Evolutionary conservation across 768 basidiomycete species (phyloP), one percentile per base, ranked within the genome.

Genomic region (Trametes gibbosa): DNA sequence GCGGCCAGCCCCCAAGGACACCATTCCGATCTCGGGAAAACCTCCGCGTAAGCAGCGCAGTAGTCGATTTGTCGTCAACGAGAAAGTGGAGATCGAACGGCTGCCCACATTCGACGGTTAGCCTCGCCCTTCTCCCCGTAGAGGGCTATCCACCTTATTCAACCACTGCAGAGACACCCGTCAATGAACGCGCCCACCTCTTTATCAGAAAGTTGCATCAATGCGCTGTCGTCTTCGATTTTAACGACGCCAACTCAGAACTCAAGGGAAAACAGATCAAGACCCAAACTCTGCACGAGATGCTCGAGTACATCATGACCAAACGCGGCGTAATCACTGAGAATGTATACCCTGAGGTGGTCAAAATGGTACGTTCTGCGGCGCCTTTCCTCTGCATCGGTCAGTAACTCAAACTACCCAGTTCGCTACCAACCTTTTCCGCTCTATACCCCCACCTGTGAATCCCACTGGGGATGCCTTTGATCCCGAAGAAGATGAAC

Each of bases 401-500:
- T 37, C 39, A 37, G n/a, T 47, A 14, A 45, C 48, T 54, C 62
- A 59, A 39, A 64, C 27, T 32, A 16, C 56, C 14, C 72, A 98
- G 96, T 99, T 98, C 80, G 90, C 92, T 50, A 87, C 89, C 71
- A 99, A 99, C 77, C 89, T 99, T 66, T 99, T 99, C 81, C 92
- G 97, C 63, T 95, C 97, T 70, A 98, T 99, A 84, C 97, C 97
- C 76, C 97, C 97, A 68, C 97, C 95, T 43, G 96, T 98, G 58
- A 99, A 99, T 69, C 97, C 97, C 5, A 91, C 87, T 13, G 97
- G 97, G 53, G 97, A 99, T 73, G 97, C 96, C 1, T 99, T 97
- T 71, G 97, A 99, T 72, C 97, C 97, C 21, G 97, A 99, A 75
- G 97, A 99, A 76, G 97, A 99, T 68, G 97, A 99, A 64, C 97